Base-by-base conservation (phyloP, 495 filamentous ascomycete species). In the Aspergillus coremiiformis region DNA sequence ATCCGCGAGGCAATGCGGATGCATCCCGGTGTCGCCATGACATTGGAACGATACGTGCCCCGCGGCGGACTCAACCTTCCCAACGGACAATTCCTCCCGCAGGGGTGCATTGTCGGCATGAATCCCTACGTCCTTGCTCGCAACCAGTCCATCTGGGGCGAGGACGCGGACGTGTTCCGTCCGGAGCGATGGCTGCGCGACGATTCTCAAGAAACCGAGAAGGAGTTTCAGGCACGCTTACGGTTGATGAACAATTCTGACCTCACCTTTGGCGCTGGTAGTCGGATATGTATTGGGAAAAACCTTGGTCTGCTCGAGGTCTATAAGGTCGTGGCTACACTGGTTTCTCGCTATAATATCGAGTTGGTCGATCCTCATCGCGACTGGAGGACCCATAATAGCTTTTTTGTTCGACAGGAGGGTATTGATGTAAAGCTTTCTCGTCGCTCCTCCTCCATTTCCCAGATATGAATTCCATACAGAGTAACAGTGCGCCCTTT, bases 181-280 rank as follows among this genome's bases (percentile, higher is more conserved):
- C 84, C 85, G 0, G 84, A 84, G 63, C 59, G 85, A 35, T 88
- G 85, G 85, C 58, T 89, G 33, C 75, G 79, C 50, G 59, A 60
- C 37, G 71, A 74, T 30, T 61, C 29, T 68, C 52, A 69, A 68
- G 65, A 64, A 61, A 56, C 69, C 58, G 26, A 70, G 57, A 62
- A 68, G 50, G 44, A 74, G 71, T 80, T 73, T 72, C 66, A 66
- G 66, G 47, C 74, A 71, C 57, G 80, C 70, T 56, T 62, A 15
- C 53, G 52, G 14, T 41, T 49, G 7, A 68, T 69, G 65, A 57
- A 72, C 9, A 53, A 51, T 22, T 57, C 52, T 1, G 70, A 69
- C 39, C 44, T 78, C 1, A 49, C 77, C 59, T 82, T 82, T 39
- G 77, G 78, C 3, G 76, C 69, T 12, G 78, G 78, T 3, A 71